phyloP scores from a whole-genome alignment of 179 eudicot species.

The Camellia oleifera region DNA sequence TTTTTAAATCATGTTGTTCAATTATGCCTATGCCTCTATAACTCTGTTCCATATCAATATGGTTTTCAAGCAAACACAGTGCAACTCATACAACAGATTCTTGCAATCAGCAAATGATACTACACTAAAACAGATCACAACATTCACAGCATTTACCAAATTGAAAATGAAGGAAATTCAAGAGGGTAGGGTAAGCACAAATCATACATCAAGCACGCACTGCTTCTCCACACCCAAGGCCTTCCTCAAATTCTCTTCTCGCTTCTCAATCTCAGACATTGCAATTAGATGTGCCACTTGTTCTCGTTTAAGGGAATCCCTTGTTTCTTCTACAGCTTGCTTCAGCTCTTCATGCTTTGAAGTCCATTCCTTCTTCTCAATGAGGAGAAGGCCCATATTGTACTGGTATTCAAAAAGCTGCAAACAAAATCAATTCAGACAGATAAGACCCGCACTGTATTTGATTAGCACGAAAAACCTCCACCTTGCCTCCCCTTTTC shows the following conservation, averaged over 20 bases:
- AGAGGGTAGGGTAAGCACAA: slow-evolving; percentile 8
- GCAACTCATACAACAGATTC: slow-evolving; percentile 9
- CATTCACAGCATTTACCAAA: neutral
- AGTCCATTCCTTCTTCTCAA: slow-evolving; percentile 73
- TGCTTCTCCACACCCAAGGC: slow-evolving; percentile 86
- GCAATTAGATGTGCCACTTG: slow-evolving; percentile 71
- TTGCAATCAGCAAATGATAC: neutral
- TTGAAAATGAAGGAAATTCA: neutral
- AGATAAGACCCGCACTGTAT: neutral
- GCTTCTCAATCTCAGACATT: slow-evolving; percentile 78
- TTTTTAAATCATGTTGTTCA: neutral
- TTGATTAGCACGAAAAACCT: neutral
- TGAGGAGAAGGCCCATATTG: slow-evolving; percentile 93
- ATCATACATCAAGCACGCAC: slow-evolving; percentile 72
- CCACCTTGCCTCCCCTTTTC: neutral
- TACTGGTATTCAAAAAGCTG: slow-evolving; percentile 95
- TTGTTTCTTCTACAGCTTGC: slow-evolving; percentile 57
- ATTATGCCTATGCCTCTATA: neutral
- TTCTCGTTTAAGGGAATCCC: slow-evolving; percentile 73
- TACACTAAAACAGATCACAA: neutral
- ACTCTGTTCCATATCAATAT: neutral
- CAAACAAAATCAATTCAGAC: slow-evolving; percentile 11
- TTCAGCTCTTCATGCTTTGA: slow-evolving; percentile 67
- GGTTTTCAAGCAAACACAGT: neutral
- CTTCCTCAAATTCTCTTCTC: slow-evolving; percentile 75